Evolutionary conservation across 768 basidiomycete genomes (phyloP).

Genomic region (Lactarius sanguifluus): DNA sequence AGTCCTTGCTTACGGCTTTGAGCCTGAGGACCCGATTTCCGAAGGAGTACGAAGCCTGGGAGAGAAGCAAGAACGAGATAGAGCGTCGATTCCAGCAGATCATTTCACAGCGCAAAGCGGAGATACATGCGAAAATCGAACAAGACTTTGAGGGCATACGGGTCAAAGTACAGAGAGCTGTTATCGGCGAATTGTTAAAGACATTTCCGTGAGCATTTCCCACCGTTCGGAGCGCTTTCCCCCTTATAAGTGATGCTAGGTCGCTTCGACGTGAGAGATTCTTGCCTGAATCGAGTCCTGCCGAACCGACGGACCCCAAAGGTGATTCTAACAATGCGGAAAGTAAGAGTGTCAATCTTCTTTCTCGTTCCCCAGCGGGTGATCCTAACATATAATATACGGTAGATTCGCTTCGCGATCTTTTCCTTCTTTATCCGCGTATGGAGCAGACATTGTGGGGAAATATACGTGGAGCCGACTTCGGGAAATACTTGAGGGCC

Average conservation of each 20-base stretch:
- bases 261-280: neutral
- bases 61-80: neutral
- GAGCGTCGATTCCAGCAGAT: neutral
- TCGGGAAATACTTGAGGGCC: neutral
- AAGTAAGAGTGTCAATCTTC: neutral
- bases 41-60: neutral
- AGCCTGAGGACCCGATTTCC: neutral
- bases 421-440: neutral
- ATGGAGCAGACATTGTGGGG: neutral
- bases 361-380: neutral
- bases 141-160: neutral
- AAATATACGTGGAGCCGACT: neutral
- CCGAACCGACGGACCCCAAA: neutral
- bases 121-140: neutral
- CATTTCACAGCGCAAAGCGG: neutral
- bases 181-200: neutral
- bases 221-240: neutral
- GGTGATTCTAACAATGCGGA: neutral
- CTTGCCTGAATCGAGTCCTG: neutral
- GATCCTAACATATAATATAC: neutral
- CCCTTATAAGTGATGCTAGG: neutral
- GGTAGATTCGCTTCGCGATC: conserved; percentile 3
- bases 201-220: neutral
- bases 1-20: neutral
- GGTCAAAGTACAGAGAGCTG: neutral